Base-by-base conservation (phyloP, 1,139 yeast genomes). In the Pichia sp. region DNA sequence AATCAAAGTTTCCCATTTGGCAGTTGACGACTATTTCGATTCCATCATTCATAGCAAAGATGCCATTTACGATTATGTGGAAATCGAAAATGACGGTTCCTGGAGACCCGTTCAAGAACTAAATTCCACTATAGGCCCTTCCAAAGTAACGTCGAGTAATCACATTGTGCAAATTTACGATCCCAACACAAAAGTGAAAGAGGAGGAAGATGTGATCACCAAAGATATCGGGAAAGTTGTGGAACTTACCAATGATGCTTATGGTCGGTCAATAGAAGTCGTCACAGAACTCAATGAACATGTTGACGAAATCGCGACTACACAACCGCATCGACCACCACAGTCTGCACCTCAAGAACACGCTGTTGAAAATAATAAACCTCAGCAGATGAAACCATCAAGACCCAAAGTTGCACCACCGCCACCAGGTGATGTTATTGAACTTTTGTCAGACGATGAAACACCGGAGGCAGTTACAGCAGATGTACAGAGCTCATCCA, bases 21-120 rank as follows among this genome's bases (percentile, higher is more conserved):
- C 78, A 0, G 56, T 79, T 1, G 77, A 78, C 41, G 85, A 79
- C 42, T 81, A 72, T 51, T 69, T 78, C 27, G 48, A 57, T 29
- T 77, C 74, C 12, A 68, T 81, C 28, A 48, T 81, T 13, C 49
- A 60, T 1, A 46, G 52, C 5, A 72, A 75, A 1, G 51, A 54
- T 11, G 67, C 62, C 4, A 72, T 67, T 17, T 67, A 67, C 4
- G 85, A 78, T 29, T 64, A 63, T 21, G 76, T 80, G 8, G 70
- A 67, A 34, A 60, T 82, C 17, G 64, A 68, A 20, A 56, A 62
- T 3, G 77, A 79, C 52, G 88, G 88, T 0, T 47, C 67, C 0
- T 81, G 87, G 86, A 55, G 52, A 9, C 60, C 61, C 1, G 36
- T 21, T 33, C 25, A 29, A 35, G 22, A 20, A 29, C 22, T 34